Evolutionary conservation across 805 yeast genomes (phyloP).

Genomic region (Candida orba): DNA sequence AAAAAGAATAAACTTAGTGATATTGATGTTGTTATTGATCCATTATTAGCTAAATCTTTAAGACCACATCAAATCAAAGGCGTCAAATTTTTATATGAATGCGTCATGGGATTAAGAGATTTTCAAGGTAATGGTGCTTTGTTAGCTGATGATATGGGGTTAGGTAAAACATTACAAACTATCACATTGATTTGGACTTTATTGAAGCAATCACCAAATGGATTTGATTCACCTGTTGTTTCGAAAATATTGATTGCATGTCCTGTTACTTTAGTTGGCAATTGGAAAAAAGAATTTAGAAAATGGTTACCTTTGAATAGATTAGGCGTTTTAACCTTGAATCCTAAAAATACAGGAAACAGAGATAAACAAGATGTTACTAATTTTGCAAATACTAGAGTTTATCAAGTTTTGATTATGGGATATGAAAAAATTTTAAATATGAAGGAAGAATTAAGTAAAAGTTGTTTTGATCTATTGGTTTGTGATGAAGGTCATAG

Average conservation of each 20-base stretch:
- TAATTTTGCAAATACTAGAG: slow-evolving; percentile 46
- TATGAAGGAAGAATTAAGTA: slow-evolving; percentile 40
- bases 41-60: slow-evolving; percentile 42
- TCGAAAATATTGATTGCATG: slow-evolving; percentile 73
- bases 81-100: slow-evolving; percentile 70
- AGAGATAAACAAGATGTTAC: slow-evolving; percentile 34
- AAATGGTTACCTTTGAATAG: slow-evolving; percentile 67
- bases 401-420: slow-evolving; percentile 75
- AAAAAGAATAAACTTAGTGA: slow-evolving; percentile 22
- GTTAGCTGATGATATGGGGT: slow-evolving; percentile 96
- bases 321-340: slow-evolving; percentile 59
- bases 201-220: slow-evolving; percentile 49
- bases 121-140: slow-evolving; percentile 60
- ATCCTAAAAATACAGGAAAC: slow-evolving; percentile 38
- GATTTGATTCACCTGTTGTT: slow-evolving; percentile 30
- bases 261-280: slow-evolving; percentile 81
- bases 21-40: slow-evolving; percentile 54
- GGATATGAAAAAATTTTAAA: slow-evolving; percentile 79
- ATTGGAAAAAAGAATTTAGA: slow-evolving; percentile 83
- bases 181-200: slow-evolving; percentile 82
- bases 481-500: slow-evolving; percentile 94
- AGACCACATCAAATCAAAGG: slow-evolving; percentile 88
- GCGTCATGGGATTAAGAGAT: slow-evolving; percentile 64
- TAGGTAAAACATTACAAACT: slow-evolving; percentile 85
- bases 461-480: slow-evolving; percentile 50